Conservation (phyloP, 2,329 filamentous ascomycete species). For the Aspergillus oerlinghausenensis region DNA sequence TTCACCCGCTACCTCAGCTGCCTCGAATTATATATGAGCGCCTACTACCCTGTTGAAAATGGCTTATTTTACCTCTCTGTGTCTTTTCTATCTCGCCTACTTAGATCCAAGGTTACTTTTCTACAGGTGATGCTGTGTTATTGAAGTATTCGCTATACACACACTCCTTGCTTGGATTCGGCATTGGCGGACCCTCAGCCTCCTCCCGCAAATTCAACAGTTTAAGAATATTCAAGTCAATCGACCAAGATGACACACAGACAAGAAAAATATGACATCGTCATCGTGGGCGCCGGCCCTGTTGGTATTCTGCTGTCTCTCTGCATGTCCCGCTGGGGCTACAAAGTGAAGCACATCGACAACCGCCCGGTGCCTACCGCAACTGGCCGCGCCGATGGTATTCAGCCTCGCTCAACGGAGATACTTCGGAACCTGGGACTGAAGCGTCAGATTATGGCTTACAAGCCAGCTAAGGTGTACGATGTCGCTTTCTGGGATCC, state of each 20-base stretch:
- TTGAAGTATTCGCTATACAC: not conserved
- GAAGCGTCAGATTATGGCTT: constrained; percentile 81
- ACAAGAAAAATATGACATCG: constrained; percentile 58
- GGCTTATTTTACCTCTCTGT: constrained; percentile 2
- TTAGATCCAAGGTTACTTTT: not conserved
- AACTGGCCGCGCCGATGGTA: constrained; percentile 84
- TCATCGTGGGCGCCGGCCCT: constrained; percentile 85
- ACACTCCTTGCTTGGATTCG: not conserved
- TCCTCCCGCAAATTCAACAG: not conserved
- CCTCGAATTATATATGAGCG: constrained; percentile 24
- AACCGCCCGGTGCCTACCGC: constrained; percentile 79
- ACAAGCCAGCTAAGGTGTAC: constrained; percentile 81
- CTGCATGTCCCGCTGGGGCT: constrained; percentile 85
- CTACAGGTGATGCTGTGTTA: constrained; percentile 4
- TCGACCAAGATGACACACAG: constrained; percentile 21
- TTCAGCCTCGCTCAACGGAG: constrained; percentile 84
- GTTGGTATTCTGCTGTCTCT: constrained; percentile 84
- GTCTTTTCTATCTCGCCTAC: not conserved
- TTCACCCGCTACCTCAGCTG: constrained; percentile 14
- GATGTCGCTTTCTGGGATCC: constrained; percentile 66
- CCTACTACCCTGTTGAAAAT: constrained; percentile 13
- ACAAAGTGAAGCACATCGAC: constrained; percentile 92
- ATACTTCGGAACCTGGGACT: constrained; percentile 84
- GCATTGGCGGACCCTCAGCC: not conserved
- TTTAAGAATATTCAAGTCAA: not conserved